phyloP scores from a whole-genome alignment of 495 filamentous ascomycete genomes.

The Hyphodiscus hymeniophilus region DNA sequence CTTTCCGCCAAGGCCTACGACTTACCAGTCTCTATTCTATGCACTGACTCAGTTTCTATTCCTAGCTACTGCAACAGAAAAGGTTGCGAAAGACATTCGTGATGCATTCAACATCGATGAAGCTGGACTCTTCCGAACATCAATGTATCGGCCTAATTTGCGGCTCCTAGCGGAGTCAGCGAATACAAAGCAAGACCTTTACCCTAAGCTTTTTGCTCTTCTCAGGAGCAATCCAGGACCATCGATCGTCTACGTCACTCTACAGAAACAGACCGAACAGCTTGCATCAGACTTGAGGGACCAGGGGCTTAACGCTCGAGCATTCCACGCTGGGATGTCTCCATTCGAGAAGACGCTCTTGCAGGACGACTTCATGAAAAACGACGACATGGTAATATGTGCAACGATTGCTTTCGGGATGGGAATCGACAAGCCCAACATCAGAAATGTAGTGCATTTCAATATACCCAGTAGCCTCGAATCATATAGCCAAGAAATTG shows the following conservation, averaged over 20 bases:
- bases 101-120: conserved; percentile 40
- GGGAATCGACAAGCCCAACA: conserved; percentile 51
- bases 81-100: conserved; percentile 45
- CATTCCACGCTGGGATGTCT: conserved; percentile 47
- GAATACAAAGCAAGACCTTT: conserved; percentile 30
- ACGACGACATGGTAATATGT: conserved; percentile 38
- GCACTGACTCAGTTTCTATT: conserved; percentile 16
- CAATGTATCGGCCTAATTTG: conserved; percentile 49
- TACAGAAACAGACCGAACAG: conserved; percentile 40
- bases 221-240: conserved; percentile 39
- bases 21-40: neutral
- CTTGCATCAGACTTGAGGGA: conserved; percentile 29
- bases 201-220: conserved; percentile 36
- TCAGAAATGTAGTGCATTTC: conserved; percentile 51
- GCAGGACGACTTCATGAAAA: conserved; percentile 47
- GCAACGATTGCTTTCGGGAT: conserved; percentile 56
- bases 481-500: conserved; percentile 53
- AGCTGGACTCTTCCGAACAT: conserved; percentile 42
- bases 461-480: conserved; percentile 46
- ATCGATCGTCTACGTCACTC: conserved; percentile 49
- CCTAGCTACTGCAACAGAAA: conserved; percentile 51
- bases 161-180: conserved; percentile 39
- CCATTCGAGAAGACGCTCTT: conserved; percentile 29
- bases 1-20: neutral
- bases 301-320: conserved; percentile 31